These are phyloP conservation scores for Agaricus bisporus DNA, from an alignment of 768 basidiomycete species.

Conservation along the genomic window DNA sequence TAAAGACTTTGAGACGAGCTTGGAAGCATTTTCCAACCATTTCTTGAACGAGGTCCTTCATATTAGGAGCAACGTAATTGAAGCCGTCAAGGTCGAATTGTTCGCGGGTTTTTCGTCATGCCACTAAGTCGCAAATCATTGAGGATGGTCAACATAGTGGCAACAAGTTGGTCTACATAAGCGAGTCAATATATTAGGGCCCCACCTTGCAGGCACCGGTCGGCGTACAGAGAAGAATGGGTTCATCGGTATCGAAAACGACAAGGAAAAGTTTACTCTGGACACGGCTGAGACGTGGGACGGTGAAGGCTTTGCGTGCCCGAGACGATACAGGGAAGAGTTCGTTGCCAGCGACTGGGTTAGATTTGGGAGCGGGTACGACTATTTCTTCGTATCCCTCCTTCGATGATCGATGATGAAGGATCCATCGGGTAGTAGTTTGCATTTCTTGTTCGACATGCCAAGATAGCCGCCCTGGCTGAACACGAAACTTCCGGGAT, in stretches of 20 bases:
- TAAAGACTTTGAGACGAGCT: slow-evolving; percentile 58
- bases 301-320: slow-evolving; percentile 84
- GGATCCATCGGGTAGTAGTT: slow-evolving; percentile 94
- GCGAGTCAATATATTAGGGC: slow-evolving; percentile 2
- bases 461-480: slow-evolving; percentile 92
- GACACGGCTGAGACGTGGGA: slow-evolving; percentile 78
- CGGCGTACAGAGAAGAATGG: slow-evolving; percentile 92
- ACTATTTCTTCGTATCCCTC: slow-evolving; percentile 99
- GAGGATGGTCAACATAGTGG: slow-evolving; percentile 92
- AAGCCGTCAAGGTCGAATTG: slow-evolving; percentile 81
- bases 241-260: slow-evolving; percentile 93
- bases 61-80: slow-evolving; percentile 98
- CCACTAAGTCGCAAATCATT: slow-evolving; percentile 87
- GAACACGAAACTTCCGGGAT: slow-evolving; percentile 94
- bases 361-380: slow-evolving; percentile 86
- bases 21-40: slow-evolving; percentile 97
- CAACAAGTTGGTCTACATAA: slow-evolving; percentile 84
- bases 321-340: slow-evolving; percentile 65
- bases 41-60: slow-evolving; percentile 99
- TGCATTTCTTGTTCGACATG: slow-evolving; percentile 99
- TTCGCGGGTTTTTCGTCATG: slow-evolving; percentile 78
- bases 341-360: slow-evolving; percentile 55
- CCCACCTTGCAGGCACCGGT: slow-evolving; percentile 97
- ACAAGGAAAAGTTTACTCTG: slow-evolving; percentile 91
- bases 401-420: slow-evolving; percentile 92